These are phyloP conservation scores for Suhomyces taliae DNA, from an alignment of 1,139 yeast species.

Conservation along the genomic window DNA sequence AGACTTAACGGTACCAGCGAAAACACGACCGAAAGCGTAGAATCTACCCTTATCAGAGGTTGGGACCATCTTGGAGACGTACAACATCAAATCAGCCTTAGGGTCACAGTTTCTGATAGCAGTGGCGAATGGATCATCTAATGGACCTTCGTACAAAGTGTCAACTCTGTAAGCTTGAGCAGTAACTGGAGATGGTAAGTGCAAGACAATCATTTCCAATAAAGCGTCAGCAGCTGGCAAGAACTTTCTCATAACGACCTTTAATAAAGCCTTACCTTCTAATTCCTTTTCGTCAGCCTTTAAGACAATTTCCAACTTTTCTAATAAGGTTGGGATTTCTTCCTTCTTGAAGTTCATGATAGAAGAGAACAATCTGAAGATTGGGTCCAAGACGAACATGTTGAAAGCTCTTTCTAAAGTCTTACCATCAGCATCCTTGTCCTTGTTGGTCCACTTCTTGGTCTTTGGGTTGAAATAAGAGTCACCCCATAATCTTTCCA, in stretches of 20 bases:
- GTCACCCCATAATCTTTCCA: conserved; percentile 99
- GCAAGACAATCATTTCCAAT: conserved; percentile 97
- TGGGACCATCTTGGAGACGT: conserved; percentile 99
- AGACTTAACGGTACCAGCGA: conserved; percentile 98
- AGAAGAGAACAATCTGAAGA: conserved; percentile 78
- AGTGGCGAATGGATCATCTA: conserved; percentile 86
- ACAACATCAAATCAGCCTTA: conserved; percentile 96
- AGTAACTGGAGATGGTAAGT: conserved; percentile 99
- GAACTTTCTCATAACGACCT: conserved; percentile 99
- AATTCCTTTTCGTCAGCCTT: conserved; percentile 95
- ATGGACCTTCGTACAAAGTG: conserved; percentile 98
- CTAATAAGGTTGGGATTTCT: conserved; percentile 85
- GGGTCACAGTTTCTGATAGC: conserved; percentile 99
- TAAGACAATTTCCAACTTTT: conserved; percentile 87
- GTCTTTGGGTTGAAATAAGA: conserved; percentile 99
- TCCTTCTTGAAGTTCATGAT: conserved; percentile 72
- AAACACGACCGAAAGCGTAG: conserved; percentile 99
- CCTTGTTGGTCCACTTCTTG: conserved; percentile 98
- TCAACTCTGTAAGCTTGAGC: conserved; percentile 99
- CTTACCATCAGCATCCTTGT: conserved; percentile 94
- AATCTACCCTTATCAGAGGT: conserved; percentile 99
- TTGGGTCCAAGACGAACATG: conserved; percentile 99
- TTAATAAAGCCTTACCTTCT: conserved; percentile 97
- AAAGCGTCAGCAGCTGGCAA: conserved; percentile 99
- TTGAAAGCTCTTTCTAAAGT: conserved; percentile 98